These are phyloP conservation scores for Penicillium longicatenatum DNA, from an alignment of 495 filamentous ascomycete species.

Conservation along the genomic window DNA sequence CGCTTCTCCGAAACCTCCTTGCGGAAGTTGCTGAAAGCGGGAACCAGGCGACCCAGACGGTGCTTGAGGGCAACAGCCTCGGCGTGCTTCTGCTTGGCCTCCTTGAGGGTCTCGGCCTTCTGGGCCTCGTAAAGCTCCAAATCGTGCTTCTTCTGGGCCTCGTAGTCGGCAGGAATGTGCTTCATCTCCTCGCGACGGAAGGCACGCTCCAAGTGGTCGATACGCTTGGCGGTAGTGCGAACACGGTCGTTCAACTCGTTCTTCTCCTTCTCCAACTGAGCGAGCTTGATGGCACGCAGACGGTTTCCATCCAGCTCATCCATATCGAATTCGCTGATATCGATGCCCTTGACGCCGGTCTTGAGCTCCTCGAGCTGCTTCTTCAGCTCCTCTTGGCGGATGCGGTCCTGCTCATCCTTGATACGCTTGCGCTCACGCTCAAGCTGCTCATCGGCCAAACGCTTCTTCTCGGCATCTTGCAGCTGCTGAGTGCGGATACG, in stretches of 20 bases:
- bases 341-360: constrained; percentile 78
- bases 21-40: constrained; percentile 78
- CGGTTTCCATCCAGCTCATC: constrained; percentile 85
- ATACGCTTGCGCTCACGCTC: constrained; percentile 88
- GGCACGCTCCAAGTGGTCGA: constrained; percentile 96
- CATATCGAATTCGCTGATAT: constrained; percentile 73
- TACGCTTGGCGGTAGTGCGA: constrained; percentile 88
- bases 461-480: constrained; percentile 82
- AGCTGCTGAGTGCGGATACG: constrained; percentile 79
- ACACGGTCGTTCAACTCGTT: constrained; percentile 88
- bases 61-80: constrained; percentile 91
- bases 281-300: constrained; percentile 90
- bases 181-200: constrained; percentile 94
- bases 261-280: constrained; percentile 96
- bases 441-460: constrained; percentile 85
- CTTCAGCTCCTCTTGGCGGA: constrained; percentile 90
- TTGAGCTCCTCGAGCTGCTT: constrained; percentile 95
- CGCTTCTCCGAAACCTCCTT: constrained; percentile 78
- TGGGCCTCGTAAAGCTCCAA: constrained; percentile 74
- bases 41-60: constrained; percentile 79
- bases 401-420: constrained; percentile 85
- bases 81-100: constrained; percentile 83
- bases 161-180: constrained; percentile 85
- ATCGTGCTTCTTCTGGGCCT: constrained; percentile 78
- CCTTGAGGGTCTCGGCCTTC: constrained; percentile 74